Evolutionary conservation across 1,284 basidiomycete genomes (phyloP).

Genomic region (Malassezia yamatoensis): DNA sequence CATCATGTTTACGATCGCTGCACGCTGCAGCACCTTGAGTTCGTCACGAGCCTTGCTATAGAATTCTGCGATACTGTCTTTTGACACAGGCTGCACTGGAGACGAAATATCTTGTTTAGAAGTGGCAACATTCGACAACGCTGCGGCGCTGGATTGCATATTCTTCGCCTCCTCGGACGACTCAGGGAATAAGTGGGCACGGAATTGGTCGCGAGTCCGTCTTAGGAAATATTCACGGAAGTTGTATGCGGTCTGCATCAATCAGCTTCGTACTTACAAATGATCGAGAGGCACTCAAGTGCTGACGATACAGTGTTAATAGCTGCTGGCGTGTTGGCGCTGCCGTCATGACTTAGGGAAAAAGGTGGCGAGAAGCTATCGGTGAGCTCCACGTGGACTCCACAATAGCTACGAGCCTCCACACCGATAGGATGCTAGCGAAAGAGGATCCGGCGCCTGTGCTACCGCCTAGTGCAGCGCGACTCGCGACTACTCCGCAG

Average conservation of each 20-base stretch:
- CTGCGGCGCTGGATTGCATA: constrained; percentile 5
- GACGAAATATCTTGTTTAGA: not conserved
- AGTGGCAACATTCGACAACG: constrained; percentile 8
- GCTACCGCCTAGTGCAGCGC: constrained; percentile 69
- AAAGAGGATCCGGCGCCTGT: constrained; percentile 7
- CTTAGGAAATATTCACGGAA: constrained; percentile 47
- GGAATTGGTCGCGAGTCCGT: constrained; percentile 44
- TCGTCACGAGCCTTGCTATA: constrained; percentile 37
- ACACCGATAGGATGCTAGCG: not conserved
- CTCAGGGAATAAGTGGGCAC: constrained; percentile 26
- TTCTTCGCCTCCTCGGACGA: constrained; percentile 5
- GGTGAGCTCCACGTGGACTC: not conserved
- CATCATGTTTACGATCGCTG: constrained; percentile 41
- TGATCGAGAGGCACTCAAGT: constrained; percentile 40
- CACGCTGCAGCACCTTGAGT: constrained; percentile 38
- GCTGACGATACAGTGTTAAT: constrained; percentile 38
- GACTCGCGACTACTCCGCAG: constrained; percentile 62
- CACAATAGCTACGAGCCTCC: not conserved
- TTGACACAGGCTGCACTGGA: not conserved
- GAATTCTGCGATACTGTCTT: constrained; percentile 27
- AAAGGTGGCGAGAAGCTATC: not conserved
- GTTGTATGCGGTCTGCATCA: constrained; percentile 41
- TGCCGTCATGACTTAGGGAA: constrained; percentile 4
- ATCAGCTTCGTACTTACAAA: constrained; percentile 31
- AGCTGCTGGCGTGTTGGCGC: constrained; percentile 24